Evolutionary conservation across 805 yeast species (phyloP).

Genomic region (Teunomyces cretensis): DNA sequence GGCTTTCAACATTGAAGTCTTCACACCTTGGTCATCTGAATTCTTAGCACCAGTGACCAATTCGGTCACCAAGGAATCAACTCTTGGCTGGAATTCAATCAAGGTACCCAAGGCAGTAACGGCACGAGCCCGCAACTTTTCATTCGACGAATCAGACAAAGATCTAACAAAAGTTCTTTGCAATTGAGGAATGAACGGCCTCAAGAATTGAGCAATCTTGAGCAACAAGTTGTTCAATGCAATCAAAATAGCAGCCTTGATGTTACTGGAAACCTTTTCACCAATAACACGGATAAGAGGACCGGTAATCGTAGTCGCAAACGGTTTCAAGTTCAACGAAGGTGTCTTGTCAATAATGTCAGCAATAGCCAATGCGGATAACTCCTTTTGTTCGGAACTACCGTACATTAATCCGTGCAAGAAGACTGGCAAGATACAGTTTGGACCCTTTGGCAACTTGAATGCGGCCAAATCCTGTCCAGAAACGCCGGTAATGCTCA

Average conservation of each 20-base stretch:
- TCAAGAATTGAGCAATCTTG: slow-evolving; percentile 85
- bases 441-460: slow-evolving; percentile 77
- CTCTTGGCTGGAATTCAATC: slow-evolving; percentile 86
- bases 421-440: slow-evolving; percentile 85
- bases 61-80: slow-evolving; percentile 88
- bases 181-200: slow-evolving; percentile 95
- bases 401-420: slow-evolving; percentile 96
- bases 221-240: slow-evolving; percentile 77
- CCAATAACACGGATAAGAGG: slow-evolving; percentile 98
- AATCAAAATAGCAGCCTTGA: slow-evolving; percentile 88
- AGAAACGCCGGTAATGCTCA: slow-evolving; percentile 60
- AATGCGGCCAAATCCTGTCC: slow-evolving; percentile 75
- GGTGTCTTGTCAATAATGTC: slow-evolving; percentile 84
- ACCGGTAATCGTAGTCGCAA: slow-evolving; percentile 92
- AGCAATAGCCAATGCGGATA: slow-evolving; percentile 85
- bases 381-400: slow-evolving; percentile 74
- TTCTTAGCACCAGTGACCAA: slow-evolving; percentile 72
- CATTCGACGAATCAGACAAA: slow-evolving; percentile 73
- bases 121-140: slow-evolving; percentile 74
- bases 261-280: slow-evolving; percentile 87
- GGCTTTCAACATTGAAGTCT: slow-evolving; percentile 83
- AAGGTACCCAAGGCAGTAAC: slow-evolving; percentile 87
- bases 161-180: slow-evolving; percentile 96
- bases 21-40: slow-evolving; percentile 67
- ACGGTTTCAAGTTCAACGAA: slow-evolving; percentile 76